Base-by-base conservation (phyloP, 192 early-diverging fungal genomes). In the Umbelopsis sp. region DNA sequence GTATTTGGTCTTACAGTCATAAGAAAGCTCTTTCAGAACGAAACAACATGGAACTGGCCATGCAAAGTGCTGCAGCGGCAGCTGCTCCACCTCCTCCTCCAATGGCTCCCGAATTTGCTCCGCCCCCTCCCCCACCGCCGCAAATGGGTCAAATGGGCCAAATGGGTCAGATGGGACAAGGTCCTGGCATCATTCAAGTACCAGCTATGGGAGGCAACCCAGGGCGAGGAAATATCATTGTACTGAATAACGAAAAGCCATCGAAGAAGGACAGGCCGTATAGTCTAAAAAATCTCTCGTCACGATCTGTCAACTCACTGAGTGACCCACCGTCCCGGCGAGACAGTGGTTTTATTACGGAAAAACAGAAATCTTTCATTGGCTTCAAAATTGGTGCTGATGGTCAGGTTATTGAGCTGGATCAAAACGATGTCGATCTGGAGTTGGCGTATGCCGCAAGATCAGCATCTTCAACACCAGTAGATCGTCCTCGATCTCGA, bases 221-320 rank as follows among this genome's bases (percentile, higher is more conserved):
- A 1, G 51, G 51, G 13, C 65, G 66, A 1, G 51, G 72, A 20
- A 61, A 58, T 11, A 68, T 68, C 8, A 74, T 74, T 41, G 53
- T 69, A n/a, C 49, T 74, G 9, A 70, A 70, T 48, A 75, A 75
- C 23, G 55, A 75, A 46, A 75, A 70, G n/a, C 67, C 72, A 33
- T 49, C 49, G 2, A 47, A 49, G 22, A 66, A 66, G 37, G 65
- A 66, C 11, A 66, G 45, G n/a, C 12, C 55, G 3, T 61, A 61
- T 4, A 61, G 30, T 18, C 10, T 61, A 30, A 61, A 61, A 25
- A 61, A 61, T n/a, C 30, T 61, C 13, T 61, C 55, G 33, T 61
- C 55, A 3, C 55, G 55, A 13, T 61, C 55, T 2, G 27, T 61
- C 25, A 61, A 61, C 16, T 18, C 55, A n/a, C 27, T 35, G 18